Conservation (phyloP, 805 yeast genomes). For the Ogataea pini region DNA sequence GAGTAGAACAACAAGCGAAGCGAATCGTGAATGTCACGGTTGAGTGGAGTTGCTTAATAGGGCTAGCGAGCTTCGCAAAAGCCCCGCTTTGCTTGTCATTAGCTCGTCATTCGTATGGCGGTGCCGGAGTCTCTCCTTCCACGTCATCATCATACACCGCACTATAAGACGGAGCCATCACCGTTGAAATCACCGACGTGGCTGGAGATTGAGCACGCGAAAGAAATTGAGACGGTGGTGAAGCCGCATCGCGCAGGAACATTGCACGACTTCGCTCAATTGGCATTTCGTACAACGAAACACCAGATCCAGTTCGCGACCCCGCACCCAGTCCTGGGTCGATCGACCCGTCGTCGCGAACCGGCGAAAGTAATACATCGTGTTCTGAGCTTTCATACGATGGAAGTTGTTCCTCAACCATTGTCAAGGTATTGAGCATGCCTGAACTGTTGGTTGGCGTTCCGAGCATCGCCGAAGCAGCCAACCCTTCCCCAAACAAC, state of each 20-base stretch:
- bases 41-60: no score
- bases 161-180: slow-evolving; percentile 29
- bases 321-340: neutral
- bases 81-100: no score
- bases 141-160: slow-evolving; percentile 33
- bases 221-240: slow-evolving; percentile 24
- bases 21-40: no score
- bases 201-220: slow-evolving; percentile 24
- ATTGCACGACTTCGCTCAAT: neutral
- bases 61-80: no score
- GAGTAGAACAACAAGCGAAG: no score
- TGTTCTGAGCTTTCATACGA: slow-evolving; percentile 1
- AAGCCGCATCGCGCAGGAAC: slow-evolving; percentile 3
- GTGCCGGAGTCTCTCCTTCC: slow-evolving; percentile 28
- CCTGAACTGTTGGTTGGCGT: no score
- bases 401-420: neutral
- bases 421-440: no score
- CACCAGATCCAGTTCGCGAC: no score
- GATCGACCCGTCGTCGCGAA: slow-evolving; percentile 11
- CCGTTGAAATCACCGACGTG: slow-evolving; percentile 7
- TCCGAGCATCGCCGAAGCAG: no score
- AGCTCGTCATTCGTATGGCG: slow-evolving; percentile 21
- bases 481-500: neutral
- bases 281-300: slow-evolving; percentile 3
- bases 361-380: slow-evolving; percentile 25